Percentiles rank a stretch among this genome's conserved stretches.
Conservation (phyloP, 805 yeast genomes). For the Cyberlindnera americana region DNA sequence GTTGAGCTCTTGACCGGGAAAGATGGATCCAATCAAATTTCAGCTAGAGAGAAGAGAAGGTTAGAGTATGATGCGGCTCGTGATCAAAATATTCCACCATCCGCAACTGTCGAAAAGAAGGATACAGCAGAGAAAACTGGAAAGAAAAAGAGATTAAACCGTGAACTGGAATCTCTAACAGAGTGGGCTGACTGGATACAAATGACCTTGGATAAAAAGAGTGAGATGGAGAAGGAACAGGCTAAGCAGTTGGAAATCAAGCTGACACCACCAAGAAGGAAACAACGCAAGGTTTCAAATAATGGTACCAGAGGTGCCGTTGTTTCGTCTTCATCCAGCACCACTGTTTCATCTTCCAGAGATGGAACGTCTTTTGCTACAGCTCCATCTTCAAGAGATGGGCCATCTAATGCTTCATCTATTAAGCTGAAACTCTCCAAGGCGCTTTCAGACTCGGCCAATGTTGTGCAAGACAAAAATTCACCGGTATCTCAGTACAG, state of each 20-base stretch:
- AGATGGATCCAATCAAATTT: background rate
- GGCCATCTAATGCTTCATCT: background rate
- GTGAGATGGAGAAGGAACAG: constrained; percentile 9
- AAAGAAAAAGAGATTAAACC: constrained; percentile 1
- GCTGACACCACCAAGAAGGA: constrained; percentile 6
- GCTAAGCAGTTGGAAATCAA: constrained; percentile 3
- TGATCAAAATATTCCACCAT: constrained; percentile 2
- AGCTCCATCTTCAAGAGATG: background rate
- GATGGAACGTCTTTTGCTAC: background rate
- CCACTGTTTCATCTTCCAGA: background rate
- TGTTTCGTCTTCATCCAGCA: background rate
- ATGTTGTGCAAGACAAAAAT: too few relatives aligned
- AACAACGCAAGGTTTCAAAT: background rate
- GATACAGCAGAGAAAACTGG: background rate
- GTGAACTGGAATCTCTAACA: constrained; percentile 6
- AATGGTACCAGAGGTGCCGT: too few relatives aligned
- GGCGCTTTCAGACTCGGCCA: too few relatives aligned
- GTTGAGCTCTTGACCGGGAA: background rate
- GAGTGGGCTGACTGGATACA: constrained; percentile 13
- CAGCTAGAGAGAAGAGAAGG: constrained; percentile 13
- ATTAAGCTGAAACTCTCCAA: constrained; percentile 1
- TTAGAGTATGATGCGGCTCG: constrained; percentile 11
- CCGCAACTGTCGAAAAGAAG: background rate
- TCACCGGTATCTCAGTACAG: too few relatives aligned
- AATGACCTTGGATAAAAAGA: constrained; percentile 9